Evolutionary conservation across 768 basidiomycete species (phyloP).

Genomic region (Podaxis rugospora): DNA sequence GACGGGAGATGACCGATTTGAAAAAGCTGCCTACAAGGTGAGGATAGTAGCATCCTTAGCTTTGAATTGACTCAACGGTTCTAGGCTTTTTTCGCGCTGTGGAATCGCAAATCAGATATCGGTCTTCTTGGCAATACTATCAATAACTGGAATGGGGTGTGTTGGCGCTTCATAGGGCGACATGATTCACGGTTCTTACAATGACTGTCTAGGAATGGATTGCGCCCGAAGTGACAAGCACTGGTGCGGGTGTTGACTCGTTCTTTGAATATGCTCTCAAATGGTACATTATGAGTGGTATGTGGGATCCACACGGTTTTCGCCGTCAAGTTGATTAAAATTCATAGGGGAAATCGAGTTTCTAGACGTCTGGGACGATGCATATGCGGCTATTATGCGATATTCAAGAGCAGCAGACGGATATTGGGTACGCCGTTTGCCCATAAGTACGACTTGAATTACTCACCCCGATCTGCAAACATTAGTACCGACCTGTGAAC

Average conservation of each 20-base stretch:
- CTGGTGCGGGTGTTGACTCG: conserved; percentile 94
- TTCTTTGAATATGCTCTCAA: conserved; percentile 95
- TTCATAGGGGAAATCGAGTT: conserved; percentile 69
- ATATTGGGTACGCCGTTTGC: conserved; percentile 62
- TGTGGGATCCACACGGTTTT: conserved; percentile 5
- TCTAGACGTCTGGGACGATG: conserved; percentile 80
- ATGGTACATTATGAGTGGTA: conserved; percentile 86
- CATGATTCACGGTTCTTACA: background rate
- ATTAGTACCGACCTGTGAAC: conserved; percentile 81
- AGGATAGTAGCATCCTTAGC: background rate
- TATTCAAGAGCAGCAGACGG: conserved; percentile 80
- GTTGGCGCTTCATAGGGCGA: conserved; percentile 20
- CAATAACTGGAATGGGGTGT: conserved; percentile 75
- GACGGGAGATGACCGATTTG: conserved; percentile 86
- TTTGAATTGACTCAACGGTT: background rate
- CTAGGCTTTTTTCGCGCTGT: conserved; percentile 84
- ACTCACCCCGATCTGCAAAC: background rate
- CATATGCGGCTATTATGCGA: conserved; percentile 81
- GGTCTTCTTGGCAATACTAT: conserved; percentile 88
- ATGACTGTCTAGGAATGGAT: conserved; percentile 56
- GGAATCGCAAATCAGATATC: conserved; percentile 86
- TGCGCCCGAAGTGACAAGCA: conserved; percentile 68
- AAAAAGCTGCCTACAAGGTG: conserved; percentile 76
- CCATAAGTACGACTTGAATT: background rate
- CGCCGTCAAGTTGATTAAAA: background rate